Conservation (phyloP, 306 rosid genomes). For the Cicer judaicum region DNA sequence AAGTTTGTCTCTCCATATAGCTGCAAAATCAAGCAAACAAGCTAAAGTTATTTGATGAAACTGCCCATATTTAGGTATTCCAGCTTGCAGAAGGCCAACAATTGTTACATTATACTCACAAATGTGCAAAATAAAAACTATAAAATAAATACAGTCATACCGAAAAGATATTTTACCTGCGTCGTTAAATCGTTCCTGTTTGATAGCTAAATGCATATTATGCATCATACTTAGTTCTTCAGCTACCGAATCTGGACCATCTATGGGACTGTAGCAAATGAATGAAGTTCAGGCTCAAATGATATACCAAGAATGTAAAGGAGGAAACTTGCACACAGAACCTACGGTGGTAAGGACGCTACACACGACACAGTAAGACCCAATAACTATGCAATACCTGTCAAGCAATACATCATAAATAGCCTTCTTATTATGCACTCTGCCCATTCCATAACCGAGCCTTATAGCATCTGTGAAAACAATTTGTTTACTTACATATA, state of each 20-base stretch:
- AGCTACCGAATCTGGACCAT: conserved; percentile 76
- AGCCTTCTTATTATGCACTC: conserved; percentile 61
- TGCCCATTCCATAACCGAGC: conserved; percentile 75
- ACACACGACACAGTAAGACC: conserved; percentile 34
- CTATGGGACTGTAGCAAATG: conserved; percentile 67
- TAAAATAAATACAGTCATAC: conserved; percentile 21
- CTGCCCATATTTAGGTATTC: conserved; percentile 28
- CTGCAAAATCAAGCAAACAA: conserved; percentile 61
- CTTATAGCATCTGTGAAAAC: conserved; percentile 80
- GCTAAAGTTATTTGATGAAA: conserved; percentile 34
- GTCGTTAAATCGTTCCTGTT: conserved; percentile 81
- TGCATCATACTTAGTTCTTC: conserved; percentile 81
- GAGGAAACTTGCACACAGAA: conserved; percentile 15
- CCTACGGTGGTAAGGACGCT: conserved; percentile 16
- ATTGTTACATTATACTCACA: conserved; percentile 2
- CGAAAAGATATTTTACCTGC: conserved; percentile 63
- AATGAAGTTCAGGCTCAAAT: conserved; percentile 28
- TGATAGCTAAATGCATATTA: conserved; percentile 72
- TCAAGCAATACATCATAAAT: conserved; percentile 85
- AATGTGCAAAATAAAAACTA: not conserved
- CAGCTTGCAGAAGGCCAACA: conserved; percentile 15
- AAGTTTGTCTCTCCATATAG: conserved; percentile 84
- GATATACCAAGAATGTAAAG: conserved; percentile 23
- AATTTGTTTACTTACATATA: conserved; percentile 85
- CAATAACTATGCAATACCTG: conserved; percentile 63